Base-by-base conservation (phyloP, 2,329 filamentous ascomycete genomes). In the Trichoderma sp. region DNA sequence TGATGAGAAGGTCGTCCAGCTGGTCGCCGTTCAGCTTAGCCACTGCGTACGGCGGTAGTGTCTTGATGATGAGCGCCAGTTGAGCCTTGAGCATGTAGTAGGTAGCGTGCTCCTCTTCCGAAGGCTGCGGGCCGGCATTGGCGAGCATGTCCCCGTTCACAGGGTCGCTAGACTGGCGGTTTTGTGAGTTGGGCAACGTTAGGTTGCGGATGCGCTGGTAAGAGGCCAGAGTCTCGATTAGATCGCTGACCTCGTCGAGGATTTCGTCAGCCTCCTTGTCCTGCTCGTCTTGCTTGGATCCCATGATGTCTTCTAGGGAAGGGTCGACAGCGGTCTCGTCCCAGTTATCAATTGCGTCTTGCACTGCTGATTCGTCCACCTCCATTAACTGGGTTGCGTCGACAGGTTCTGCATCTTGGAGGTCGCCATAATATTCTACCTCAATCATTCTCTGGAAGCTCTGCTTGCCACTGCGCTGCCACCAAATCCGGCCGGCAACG, bases 11-110 rank as follows among this genome's bases (percentile, higher is more conserved):
- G 68, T 93, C 91, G 34, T 90, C 90, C n/a, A 97, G 80, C 76
- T 93, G 91, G 75, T 96, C 91, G 10, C 93, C 93, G 73, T 96
- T 90, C 70, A 97, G 82, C 74, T 95, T 94, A 6, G 93, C 90
- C 27, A 97, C 91, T 1, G 91, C 92, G 75, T 93, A 95, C 1
- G 93, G 93, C 1, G 93, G 93, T 12, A 97, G 80, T 45, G 86
- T 88, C 71, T 90, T 85, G 69, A 97, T 86, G 70, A 97, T 87
- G 34, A 93, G 81, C 0, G 87, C 83, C 22, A 97, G 82, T 75
- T 94, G 92, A 4, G 89, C 86, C 75, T 91, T 93, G 63, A 97
- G 83, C 29, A 89, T 85, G 70, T 92, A 85, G 76, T 96, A 97
- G 0, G 85, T 87, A 15, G 80, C 76, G 68, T 81, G 80, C 74